These are phyloP conservation scores for Collybiopsis luxurians DNA, from an alignment of 768 basidiomycete species.

Conservation along the genomic window DNA sequence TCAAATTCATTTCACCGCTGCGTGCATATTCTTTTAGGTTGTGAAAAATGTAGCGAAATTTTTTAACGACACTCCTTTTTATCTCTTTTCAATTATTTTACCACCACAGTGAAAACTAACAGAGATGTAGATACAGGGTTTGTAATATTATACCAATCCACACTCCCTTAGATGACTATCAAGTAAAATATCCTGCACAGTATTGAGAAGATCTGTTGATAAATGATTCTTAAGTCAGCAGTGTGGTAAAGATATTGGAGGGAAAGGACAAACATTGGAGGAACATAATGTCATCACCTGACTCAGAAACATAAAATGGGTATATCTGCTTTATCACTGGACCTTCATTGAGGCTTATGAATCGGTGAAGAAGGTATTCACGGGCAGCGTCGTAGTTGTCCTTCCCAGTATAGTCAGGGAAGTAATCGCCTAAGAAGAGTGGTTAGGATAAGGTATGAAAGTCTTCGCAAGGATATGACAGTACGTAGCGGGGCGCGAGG, in stretches of 20 bases:
- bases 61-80: too few relatives aligned
- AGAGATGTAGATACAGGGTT: too few relatives aligned
- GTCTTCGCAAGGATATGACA: constrained; percentile 23
- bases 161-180: constrained; percentile 86
- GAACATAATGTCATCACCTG: constrained; percentile 94
- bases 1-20: too few relatives aligned
- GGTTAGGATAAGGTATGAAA: background rate
- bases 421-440: constrained; percentile 53
- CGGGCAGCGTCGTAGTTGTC: constrained; percentile 89
- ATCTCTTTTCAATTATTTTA: too few relatives aligned
- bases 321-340: constrained; percentile 87
- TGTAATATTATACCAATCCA: constrained; percentile 77
- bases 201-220: constrained; percentile 79
- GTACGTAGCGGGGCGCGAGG: constrained; percentile 72
- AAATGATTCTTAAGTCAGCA: constrained; percentile 32
- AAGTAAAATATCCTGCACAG: constrained; percentile 85
- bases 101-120: too few relatives aligned
- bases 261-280: constrained; percentile 60
- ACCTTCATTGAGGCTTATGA: constrained; percentile 89
- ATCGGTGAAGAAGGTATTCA: constrained; percentile 68
- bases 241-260: constrained; percentile 54
- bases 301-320: constrained; percentile 89
- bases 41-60: too few relatives aligned
- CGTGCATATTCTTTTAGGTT: too few relatives aligned
- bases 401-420: constrained; percentile 89